Conservation (phyloP, 805 yeast species). For the Starmerella tilneyi region DNA sequence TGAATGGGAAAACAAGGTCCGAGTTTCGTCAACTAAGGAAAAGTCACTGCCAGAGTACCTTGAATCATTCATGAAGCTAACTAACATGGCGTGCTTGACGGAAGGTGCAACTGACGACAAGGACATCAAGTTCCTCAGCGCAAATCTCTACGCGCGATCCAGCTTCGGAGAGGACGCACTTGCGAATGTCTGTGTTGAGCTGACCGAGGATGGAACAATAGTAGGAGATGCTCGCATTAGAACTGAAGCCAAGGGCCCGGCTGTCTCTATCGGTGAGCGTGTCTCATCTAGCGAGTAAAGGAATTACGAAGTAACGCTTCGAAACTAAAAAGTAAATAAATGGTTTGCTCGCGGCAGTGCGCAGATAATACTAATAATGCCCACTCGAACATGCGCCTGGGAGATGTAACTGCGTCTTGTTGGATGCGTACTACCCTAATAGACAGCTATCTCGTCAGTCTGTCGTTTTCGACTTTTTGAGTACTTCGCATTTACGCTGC, state of each 20-base stretch:
- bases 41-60: constrained; percentile 57
- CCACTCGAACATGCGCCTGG: too few relatives aligned
- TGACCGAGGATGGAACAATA: constrained; percentile 46
- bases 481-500: too few relatives aligned
- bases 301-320: background rate
- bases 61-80: constrained; percentile 62
- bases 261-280: constrained; percentile 86
- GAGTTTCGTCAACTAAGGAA: constrained; percentile 36
- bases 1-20: constrained; percentile 98
- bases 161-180: constrained; percentile 96
- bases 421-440: too few relatives aligned
- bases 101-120: constrained; percentile 61
- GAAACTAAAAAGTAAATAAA: background rate
- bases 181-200: constrained; percentile 90
- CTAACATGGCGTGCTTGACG: constrained; percentile 90
- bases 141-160: constrained; percentile 83
- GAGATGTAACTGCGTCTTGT: too few relatives aligned
- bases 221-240: constrained; percentile 94
- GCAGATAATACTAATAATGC: too few relatives aligned
- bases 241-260: constrained; percentile 95
- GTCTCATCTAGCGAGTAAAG: constrained; percentile 8
- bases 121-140: constrained; percentile 62
- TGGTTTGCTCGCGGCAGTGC: too few relatives aligned
- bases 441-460: too few relatives aligned
- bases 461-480: too few relatives aligned